Evolutionary conservation across 1,284 basidiomycete genomes (phyloP).

Genomic region (Ceratobasidium sp.): DNA sequence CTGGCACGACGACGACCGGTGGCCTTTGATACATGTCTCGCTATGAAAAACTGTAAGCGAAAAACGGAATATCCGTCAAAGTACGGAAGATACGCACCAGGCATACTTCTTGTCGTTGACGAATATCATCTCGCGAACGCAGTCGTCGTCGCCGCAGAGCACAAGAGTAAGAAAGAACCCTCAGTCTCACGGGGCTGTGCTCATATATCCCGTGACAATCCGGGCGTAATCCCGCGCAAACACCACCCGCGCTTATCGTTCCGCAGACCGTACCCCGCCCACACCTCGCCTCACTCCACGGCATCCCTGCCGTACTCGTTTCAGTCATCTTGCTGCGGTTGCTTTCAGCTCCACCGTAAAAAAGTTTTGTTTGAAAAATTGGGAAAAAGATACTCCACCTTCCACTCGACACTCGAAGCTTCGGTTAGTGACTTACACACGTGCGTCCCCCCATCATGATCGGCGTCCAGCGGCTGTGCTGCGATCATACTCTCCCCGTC

Average conservation of each 20-base stretch:
- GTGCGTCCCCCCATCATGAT: constrained; percentile 15
- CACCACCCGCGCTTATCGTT: constrained; percentile 11
- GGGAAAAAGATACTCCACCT: not conserved
- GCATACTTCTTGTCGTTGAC: constrained; percentile 86
- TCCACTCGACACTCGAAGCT: not conserved
- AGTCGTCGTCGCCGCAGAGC: constrained; percentile 17
- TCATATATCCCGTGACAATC: constrained; percentile 32
- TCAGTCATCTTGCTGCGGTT: not conserved
- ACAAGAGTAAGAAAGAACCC: constrained; percentile 27
- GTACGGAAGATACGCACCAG: constrained; percentile 65
- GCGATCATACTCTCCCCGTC: not conserved
- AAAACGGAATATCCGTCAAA: not conserved
- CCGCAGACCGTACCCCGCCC: not conserved
- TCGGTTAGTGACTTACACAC: not conserved
- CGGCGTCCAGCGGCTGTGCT: constrained; percentile 14
- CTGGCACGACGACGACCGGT: constrained; percentile 81
- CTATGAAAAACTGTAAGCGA: constrained; percentile 59
- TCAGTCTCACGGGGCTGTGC: constrained; percentile 37
- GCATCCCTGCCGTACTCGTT: constrained; percentile 3
- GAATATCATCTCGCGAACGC: constrained; percentile 66
- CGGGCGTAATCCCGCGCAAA: constrained; percentile 25
- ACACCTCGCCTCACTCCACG: constrained; percentile 31
- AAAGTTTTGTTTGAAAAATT: too few species aligned
- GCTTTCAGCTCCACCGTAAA: too few species aligned
- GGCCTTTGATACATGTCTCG: constrained; percentile 87